A percentile compares a stretch with the other conserved stretches of the same genome.
phyloP scores from a whole-genome alignment of 805 yeast species.

The Ogataea salicorniae region DNA sequence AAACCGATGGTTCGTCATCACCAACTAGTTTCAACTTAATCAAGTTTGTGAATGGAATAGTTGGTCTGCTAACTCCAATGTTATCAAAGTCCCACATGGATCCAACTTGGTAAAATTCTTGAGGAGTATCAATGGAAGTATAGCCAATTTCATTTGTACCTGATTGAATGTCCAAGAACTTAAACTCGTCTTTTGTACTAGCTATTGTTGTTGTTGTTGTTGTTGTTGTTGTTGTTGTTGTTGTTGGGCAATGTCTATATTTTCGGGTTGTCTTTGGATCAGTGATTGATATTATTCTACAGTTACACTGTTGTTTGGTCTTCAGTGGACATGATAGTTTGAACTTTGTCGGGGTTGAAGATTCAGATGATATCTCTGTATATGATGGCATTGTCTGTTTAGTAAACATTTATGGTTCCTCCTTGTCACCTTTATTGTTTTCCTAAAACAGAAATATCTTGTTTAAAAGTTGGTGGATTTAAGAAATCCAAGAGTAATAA shows the following conservation, averaged over 20 bases:
- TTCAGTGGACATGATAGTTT: slow-evolving; percentile 7
- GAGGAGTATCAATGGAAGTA: not conserved
- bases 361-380: not conserved
- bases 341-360: not conserved
- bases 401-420: not conserved
- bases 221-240: too few relatives aligned
- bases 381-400: not conserved
- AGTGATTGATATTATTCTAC: slow-evolving; percentile 8
- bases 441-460: too few relatives aligned
- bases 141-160: not conserved
- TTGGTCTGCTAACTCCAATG: slow-evolving; percentile 60
- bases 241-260: not conserved
- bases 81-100: slow-evolving; percentile 81
- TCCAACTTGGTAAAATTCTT: slow-evolving; percentile 34
- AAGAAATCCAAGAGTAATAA: too few relatives aligned
- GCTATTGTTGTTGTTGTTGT: too few relatives aligned
- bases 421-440: too few relatives aligned
- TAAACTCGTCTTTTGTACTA: not conserved
- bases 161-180: not conserved
- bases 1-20: not conserved
- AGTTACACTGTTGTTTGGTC: slow-evolving; percentile 3
- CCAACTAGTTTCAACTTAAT: slow-evolving; percentile 8
- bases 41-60: slow-evolving; percentile 1
- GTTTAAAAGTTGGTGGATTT: not conserved
- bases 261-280: not conserved